A percentile compares a stretch with the other conserved stretches of the same genome.
phyloP scores from a whole-genome alignment of 139 green algal genomes.

The Penium margaritaceum region DNA sequence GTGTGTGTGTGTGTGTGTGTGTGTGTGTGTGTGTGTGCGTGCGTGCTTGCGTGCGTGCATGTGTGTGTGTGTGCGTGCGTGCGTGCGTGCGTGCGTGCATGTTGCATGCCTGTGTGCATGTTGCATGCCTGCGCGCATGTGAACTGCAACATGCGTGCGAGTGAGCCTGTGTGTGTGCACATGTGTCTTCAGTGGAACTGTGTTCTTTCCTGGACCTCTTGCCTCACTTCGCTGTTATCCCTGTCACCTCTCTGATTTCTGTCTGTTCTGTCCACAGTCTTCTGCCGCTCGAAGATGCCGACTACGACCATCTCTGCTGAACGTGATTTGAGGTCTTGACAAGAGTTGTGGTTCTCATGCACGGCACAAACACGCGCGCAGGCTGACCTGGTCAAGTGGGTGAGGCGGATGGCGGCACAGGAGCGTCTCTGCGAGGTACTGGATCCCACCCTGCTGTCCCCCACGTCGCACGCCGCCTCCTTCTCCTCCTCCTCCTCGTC shows the following conservation, averaged over 20 bases:
- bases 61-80: too few species aligned
- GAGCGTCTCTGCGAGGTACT: neutral
- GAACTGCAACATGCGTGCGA: neutral
- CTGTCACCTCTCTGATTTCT: neutral
- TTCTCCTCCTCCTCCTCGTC: too few species aligned
- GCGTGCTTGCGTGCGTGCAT: too few species aligned
- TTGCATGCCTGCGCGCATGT: too few species aligned
- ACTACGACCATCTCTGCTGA: neutral
- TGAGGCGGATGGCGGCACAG: neutral
- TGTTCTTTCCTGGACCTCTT: neutral
- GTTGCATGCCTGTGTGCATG: too few species aligned
- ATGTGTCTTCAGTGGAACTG: neutral
- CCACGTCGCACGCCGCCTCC: neutral
- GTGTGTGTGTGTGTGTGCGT: too few species aligned
- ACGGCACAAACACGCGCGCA: neutral
- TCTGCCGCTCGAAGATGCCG: neutral
- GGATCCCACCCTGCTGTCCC: conserved; percentile 9
- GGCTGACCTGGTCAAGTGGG: conserved; percentile 34
- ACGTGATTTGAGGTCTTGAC: neutral
- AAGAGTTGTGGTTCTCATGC: neutral
- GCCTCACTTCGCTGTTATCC: neutral
- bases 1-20: too few species aligned
- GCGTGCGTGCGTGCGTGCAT: too few species aligned
- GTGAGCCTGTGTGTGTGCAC: neutral
- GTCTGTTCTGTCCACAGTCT: neutral